A percentile compares a stretch with the other conserved stretches of the same genome.
Conservation (phyloP, 352 stramenopile species). For the Pythium periplocum region DNA sequence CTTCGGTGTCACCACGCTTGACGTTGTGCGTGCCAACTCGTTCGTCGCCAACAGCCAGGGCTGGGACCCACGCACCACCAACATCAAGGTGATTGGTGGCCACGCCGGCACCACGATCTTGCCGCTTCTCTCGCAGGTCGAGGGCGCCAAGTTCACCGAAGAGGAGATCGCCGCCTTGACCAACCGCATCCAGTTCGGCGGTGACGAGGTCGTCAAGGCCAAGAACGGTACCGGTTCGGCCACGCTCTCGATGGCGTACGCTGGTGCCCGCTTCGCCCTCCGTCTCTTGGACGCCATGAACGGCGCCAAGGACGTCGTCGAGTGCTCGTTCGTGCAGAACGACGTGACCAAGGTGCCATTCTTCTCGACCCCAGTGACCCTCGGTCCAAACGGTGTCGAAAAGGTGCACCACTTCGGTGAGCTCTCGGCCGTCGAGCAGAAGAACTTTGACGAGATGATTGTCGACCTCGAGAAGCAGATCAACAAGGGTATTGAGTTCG, state of each 20-base stretch:
- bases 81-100: constrained; percentile 97
- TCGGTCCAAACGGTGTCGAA: constrained; percentile 95
- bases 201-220: constrained; percentile 95
- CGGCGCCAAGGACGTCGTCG: constrained; percentile 92
- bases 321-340: constrained; percentile 98
- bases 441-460: constrained; percentile 89
- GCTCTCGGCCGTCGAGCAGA: constrained; percentile 76
- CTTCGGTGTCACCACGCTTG: constrained; percentile 98
- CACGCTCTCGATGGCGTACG: constrained; percentile 99
- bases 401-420: constrained; percentile 92
- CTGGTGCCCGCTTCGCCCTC: constrained; percentile 92
- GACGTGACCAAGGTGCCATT: constrained; percentile 92
- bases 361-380: constrained; percentile 94
- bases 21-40: constrained; percentile 97
- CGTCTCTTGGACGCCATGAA: constrained; percentile 93
- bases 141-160: constrained; percentile 90
- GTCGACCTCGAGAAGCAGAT: constrained; percentile 84
- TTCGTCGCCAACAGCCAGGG: constrained; percentile 87
- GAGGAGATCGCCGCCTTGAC: constrained; percentile 94
- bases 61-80: constrained; percentile 70
- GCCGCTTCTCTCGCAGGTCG: constrained; percentile 96
- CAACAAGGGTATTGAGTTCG: constrained; percentile 84
- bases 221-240: constrained; percentile 97
- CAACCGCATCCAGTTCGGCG: constrained; percentile 93
- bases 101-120: constrained; percentile 99